Percentiles rank a stretch among this genome's conserved stretches.
Conservation (phyloP, 116 monocot species). For the Papilionanthe hybrid region DNA sequence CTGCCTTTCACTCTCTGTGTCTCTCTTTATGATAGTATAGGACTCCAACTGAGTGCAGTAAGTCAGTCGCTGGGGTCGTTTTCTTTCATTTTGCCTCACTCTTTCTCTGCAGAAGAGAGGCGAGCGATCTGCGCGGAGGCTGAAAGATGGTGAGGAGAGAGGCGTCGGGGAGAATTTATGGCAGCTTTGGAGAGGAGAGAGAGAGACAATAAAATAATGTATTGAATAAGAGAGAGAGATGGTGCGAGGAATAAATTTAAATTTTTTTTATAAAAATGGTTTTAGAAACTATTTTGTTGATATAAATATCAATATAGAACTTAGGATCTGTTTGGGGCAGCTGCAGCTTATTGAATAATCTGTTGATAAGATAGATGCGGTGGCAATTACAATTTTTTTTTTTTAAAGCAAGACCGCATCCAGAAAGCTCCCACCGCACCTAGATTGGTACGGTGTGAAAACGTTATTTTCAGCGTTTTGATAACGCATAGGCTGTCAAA, state of each 20-base stretch:
- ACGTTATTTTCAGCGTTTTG: too few relatives aligned
- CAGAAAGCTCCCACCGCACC: too few relatives aligned
- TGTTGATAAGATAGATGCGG: too few relatives aligned
- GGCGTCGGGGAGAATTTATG: neutral
- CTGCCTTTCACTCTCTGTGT: neutral
- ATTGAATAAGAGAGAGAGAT: neutral
- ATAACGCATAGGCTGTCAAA: too few relatives aligned
- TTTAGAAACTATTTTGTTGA: too few relatives aligned
- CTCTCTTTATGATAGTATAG: neutral
- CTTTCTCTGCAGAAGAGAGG: neutral
- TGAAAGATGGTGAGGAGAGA: constrained; percentile 11
- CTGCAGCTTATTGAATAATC: too few relatives aligned
- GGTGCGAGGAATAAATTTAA: neutral
- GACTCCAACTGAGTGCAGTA: neutral
- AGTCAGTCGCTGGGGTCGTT: neutral
- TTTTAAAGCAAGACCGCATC: too few relatives aligned
- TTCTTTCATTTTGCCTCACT: neutral
- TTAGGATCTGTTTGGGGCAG: too few relatives aligned
- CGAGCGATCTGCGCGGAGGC: constrained; percentile 8
- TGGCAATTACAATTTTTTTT: too few relatives aligned
- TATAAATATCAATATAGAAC: too few relatives aligned
- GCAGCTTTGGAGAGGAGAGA: neutral
- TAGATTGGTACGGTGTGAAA: too few relatives aligned
- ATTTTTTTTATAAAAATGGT: too few relatives aligned
- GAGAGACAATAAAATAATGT: neutral